Percentiles rank a stretch among this genome's conserved stretches.
phyloP scores from a whole-genome alignment of 2,329 filamentous ascomycete species.

The Ophiosphaerella korrae region DNA sequence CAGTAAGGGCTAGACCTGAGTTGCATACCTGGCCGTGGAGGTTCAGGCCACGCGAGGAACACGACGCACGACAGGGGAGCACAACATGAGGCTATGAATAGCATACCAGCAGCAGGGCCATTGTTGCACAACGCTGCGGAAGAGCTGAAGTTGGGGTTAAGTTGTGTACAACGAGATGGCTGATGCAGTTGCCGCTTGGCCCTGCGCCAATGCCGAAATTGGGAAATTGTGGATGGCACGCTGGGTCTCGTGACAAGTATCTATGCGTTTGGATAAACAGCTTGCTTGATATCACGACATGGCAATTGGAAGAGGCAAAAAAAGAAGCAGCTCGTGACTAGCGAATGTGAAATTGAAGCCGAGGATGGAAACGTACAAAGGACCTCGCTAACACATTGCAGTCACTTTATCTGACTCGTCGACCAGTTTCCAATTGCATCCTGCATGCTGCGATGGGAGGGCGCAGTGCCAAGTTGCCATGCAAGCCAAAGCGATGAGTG shows the following conservation, averaged over 20 bases:
- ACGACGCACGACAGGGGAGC: slow-evolving; percentile 1
- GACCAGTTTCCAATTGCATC: too few species aligned
- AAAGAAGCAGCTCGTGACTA: too few species aligned
- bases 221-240: too few species aligned
- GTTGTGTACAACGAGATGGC: background rate
- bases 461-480: too few species aligned
- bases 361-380: too few species aligned
- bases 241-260: too few species aligned
- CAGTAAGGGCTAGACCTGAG: slow-evolving; percentile 19
- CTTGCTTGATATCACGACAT: background rate
- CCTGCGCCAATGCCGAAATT: background rate
- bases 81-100: slow-evolving; percentile 21
- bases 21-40: background rate
- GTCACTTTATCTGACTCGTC: too few species aligned
- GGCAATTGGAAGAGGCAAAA: background rate
- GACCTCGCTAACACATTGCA: too few species aligned
- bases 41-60: slow-evolving; percentile 16
- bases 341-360: too few species aligned
- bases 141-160: background rate
- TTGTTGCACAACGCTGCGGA: background rate
- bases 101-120: background rate
- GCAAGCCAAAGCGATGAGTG: too few species aligned
- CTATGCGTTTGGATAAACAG: background rate
- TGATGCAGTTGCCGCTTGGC: background rate
- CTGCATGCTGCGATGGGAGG: too few species aligned